Conservation (phyloP, 2,329 filamentous ascomycete species). For the Dothideomycetes sp. region DNA sequence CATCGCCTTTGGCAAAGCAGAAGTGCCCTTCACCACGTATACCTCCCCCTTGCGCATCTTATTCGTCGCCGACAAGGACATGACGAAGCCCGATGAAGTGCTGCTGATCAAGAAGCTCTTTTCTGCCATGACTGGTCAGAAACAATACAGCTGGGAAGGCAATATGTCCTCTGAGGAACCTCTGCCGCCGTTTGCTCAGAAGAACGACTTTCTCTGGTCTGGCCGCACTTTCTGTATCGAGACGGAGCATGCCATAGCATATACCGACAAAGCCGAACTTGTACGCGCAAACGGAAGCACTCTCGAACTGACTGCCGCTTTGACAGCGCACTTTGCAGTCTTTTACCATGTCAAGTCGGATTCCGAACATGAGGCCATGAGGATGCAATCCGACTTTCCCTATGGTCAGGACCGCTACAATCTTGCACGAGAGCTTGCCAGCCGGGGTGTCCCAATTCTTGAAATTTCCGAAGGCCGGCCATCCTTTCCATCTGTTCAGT, state of each 20-base stretch:
- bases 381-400: not conserved
- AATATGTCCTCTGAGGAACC: too few species aligned
- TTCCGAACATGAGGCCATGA: too few species aligned
- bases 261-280: not conserved
- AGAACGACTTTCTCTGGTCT: too few species aligned
- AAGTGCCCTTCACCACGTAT: conserved; percentile 1
- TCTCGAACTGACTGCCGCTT: not conserved
- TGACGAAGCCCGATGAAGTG: not conserved
- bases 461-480: conserved; percentile 1
- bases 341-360: not conserved
- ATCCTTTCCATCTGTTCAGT: too few species aligned
- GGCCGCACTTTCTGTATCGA: not conserved
- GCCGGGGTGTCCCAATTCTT: conserved; percentile 1
- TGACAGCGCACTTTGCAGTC: conserved; percentile 4
- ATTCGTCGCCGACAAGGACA: not conserved
- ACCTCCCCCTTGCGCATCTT: not conserved
- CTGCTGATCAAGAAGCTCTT: conserved; percentile 1
- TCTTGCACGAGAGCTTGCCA: not conserved
- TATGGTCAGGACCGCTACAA: not conserved
- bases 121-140: not conserved
- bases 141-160: too few species aligned
- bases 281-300: not conserved
- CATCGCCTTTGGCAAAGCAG: conserved; percentile 1
- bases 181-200: too few species aligned
- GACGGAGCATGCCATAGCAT: not conserved